Conservation (phyloP, 805 yeast genomes). For the Wickerhamiella sorbophila region DNA sequence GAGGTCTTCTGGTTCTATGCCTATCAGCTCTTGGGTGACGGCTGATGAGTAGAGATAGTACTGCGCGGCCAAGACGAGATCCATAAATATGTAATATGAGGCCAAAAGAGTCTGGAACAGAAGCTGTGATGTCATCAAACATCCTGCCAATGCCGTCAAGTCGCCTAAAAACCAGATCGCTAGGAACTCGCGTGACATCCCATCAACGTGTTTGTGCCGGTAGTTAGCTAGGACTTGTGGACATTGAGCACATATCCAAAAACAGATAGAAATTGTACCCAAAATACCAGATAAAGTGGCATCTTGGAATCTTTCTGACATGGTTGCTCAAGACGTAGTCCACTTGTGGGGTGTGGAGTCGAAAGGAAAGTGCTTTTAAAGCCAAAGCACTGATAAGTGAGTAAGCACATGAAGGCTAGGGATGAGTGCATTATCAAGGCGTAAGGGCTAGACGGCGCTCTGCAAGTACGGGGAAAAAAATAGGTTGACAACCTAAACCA, state of each 20-base stretch:
- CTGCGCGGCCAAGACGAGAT: constrained; percentile 51
- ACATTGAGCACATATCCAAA: constrained; percentile 63
- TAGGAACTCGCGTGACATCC: constrained; percentile 47
- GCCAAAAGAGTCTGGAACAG: constrained; percentile 70
- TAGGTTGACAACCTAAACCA: no score
- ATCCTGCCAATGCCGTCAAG: constrained; percentile 46
- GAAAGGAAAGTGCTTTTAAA: background rate
- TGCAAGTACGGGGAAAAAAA: no score
- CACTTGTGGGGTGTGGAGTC: background rate
- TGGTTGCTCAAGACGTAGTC: background rate
- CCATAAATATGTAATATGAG: constrained; percentile 58
- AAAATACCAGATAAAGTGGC: background rate
- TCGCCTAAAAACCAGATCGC: constrained; percentile 56
- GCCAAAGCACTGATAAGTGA: background rate
- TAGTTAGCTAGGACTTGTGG: constrained; percentile 57
- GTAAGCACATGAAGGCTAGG: background rate
- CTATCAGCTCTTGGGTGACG: constrained; percentile 17
- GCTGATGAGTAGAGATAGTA: constrained; percentile 42
- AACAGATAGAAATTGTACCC: constrained; percentile 29
- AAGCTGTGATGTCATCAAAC: constrained; percentile 59
- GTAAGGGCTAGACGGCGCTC: no score
- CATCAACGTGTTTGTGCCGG: constrained; percentile 46
- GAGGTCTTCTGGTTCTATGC: constrained; percentile 4
- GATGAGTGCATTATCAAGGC: no score
- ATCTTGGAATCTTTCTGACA: background rate